Evolutionary conservation across 1,284 basidiomycete species (phyloP), one percentile per base, ranked within the genome.

Genomic region (Austroboletus rostrupii): DNA sequence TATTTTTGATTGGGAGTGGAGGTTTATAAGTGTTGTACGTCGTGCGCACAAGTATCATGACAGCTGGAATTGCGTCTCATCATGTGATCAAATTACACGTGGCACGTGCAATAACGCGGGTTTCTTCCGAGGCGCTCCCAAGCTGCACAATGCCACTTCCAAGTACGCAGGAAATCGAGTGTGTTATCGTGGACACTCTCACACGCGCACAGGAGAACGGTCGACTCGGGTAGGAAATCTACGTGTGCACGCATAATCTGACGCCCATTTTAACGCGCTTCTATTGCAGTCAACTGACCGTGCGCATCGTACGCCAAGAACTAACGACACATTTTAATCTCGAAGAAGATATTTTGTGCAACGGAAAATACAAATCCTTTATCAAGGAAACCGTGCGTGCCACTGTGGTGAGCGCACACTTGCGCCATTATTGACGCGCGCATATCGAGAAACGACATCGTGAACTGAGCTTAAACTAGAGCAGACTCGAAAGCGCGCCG

Each of bases 301-400:
- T 71, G 32, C 74, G 74, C n/a, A 69, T 72, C 20, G 70, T 81
- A 29, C 74, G 79, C 16, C 61, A 64, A 45, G 57, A 67, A n/a
- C 50, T 81, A 3, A 80, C 81, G 59, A 53, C 63, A 14, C 54
- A 65, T 12, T 65, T 80, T 43, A 54, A 56, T 11, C 57, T 84
- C n/a, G 64, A 71, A 9, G 52, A 61, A 14, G 74, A 73, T 1
- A 59, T 64, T 5, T 62, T 84, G 32, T 69, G 75, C 29, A 58
- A 47, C n/a, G 60, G 62, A n/a, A 62, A 70, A 44, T 75, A 74
- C 62, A 82, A 74, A 55, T 50, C 58, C 19, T 59, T 68, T 6
- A 62, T 85, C 33, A 79, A 75, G 51, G 53, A 57, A 3, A 68
- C 70, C 5, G 72, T 77, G 13, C 58, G 60, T 23, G 63, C 60